Percentiles rank a stretch among this genome's conserved stretches.
phyloP scores from a whole-genome alignment of 768 basidiomycete species.

The Xerocomus spinulosus region DNA sequence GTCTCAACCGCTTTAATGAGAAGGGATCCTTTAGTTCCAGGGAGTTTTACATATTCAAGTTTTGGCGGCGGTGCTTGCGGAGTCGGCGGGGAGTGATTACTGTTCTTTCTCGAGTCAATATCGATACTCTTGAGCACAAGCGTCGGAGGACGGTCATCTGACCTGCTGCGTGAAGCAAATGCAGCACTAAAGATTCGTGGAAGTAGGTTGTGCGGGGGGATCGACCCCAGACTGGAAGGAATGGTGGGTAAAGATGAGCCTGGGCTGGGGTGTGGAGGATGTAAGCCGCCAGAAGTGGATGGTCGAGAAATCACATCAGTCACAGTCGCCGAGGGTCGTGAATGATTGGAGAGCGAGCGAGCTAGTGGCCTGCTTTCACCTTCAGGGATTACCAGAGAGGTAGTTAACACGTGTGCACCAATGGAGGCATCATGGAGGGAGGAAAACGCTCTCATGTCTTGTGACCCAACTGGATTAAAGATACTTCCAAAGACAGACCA shows the following conservation, averaged over 20 bases:
- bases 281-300: slow-evolving; percentile 33
- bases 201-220: slow-evolving; percentile 58
- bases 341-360: slow-evolving; percentile 26
- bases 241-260: slow-evolving; percentile 23
- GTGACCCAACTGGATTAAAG: slow-evolving; percentile 26
- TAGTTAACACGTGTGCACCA: slow-evolving; percentile 16
- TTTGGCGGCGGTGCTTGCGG: slow-evolving; percentile 71
- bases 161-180: slow-evolving; percentile 52
- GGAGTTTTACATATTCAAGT: slow-evolving; percentile 88
- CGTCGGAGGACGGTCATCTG: slow-evolving; percentile 47
- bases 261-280: slow-evolving; percentile 19
- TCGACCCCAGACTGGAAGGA: slow-evolving; percentile 27
- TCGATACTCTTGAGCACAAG: slow-evolving; percentile 37
- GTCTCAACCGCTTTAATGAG: slow-evolving; percentile 88
- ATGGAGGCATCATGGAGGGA: slow-evolving; percentile 18
- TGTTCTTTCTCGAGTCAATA: slow-evolving; percentile 36
- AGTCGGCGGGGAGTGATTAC: slow-evolving; percentile 30
- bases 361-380: slow-evolving; percentile 16
- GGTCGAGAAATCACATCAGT: slow-evolving; percentile 24
- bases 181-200: slow-evolving; percentile 68
- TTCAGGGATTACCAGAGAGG: slow-evolving; percentile 19
- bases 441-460: slow-evolving; percentile 27
- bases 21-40: slow-evolving; percentile 82
- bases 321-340: slow-evolving; percentile 12
- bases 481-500: slow-evolving; percentile 68